Percentiles rank a stretch among this genome's conserved stretches.
phyloP scores from a whole-genome alignment of 345 rosid genomes.

The Reutealis trisperma region DNA sequence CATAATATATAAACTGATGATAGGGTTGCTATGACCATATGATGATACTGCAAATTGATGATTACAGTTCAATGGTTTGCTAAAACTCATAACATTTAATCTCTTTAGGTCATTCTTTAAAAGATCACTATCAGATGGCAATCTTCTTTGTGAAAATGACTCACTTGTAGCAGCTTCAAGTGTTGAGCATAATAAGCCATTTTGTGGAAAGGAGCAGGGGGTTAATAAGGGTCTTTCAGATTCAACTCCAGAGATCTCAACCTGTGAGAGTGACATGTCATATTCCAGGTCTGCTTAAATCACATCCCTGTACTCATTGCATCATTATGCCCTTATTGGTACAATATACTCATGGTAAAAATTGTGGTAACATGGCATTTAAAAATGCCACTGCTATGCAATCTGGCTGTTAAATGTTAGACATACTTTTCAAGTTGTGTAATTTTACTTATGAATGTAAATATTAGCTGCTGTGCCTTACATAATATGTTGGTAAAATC shows the following conservation, averaged over 20 bases:
- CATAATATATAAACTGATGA: neutral
- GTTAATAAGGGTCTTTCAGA: slow-evolving; percentile 52
- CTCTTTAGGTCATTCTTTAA: slow-evolving; percentile 55
- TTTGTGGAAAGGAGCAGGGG: slow-evolving; percentile 38
- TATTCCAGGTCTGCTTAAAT: slow-evolving; percentile 52
- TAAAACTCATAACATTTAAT: slow-evolving; percentile 7
- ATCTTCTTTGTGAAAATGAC: slow-evolving; percentile 52
- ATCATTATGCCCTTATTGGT: neutral
- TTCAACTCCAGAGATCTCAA: slow-evolving; percentile 59
- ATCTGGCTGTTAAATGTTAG: neutral
- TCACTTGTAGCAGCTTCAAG: slow-evolving; percentile 33
- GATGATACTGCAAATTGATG: neutral
- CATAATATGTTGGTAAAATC: no score
- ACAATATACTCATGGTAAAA: neutral
- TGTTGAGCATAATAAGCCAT: slow-evolving; percentile 35
- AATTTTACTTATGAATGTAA: no score
- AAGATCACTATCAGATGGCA: slow-evolving; percentile 89
- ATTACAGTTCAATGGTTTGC: neutral
- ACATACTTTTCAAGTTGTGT: neutral
- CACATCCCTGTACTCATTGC: neutral
- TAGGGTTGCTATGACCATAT: neutral
- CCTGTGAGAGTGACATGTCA: slow-evolving; percentile 45
- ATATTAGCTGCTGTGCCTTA: no score
- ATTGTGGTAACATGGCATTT: neutral
- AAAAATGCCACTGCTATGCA: neutral